phyloP scores from a whole-genome alignment of 2,329 filamentous ascomycete genomes.

The Fusarium pseudograminearum region DNA sequence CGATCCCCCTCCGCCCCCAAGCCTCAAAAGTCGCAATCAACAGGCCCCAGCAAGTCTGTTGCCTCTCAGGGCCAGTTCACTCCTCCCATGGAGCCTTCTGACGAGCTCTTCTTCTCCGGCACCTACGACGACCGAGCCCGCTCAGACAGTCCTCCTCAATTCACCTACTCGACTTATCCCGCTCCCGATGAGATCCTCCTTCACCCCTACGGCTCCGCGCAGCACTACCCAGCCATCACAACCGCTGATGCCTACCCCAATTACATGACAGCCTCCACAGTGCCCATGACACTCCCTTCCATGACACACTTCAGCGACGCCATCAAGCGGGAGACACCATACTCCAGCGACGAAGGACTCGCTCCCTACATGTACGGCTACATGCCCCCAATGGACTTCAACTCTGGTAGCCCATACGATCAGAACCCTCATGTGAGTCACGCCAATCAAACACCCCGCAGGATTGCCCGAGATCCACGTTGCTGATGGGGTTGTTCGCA shows the following conservation, averaged over 20 bases:
- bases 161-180: constrained; percentile 74
- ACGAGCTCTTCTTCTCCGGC: constrained; percentile 74
- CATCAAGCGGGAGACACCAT: constrained; percentile 72
- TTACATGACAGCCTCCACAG: constrained; percentile 65
- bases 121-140: constrained; percentile 74
- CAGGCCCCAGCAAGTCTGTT: constrained; percentile 54
- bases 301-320: constrained; percentile 73
- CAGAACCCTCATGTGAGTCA: constrained; percentile 80
- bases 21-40: constrained; percentile 48
- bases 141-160: constrained; percentile 78
- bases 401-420: constrained; percentile 71
- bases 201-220: constrained; percentile 67
- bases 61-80: constrained; percentile 68
- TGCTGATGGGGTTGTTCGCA: constrained; percentile 66
- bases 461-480: constrained; percentile 55
- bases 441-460: constrained; percentile 55
- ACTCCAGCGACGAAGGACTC: constrained; percentile 69
- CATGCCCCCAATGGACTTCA: constrained; percentile 73
- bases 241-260: constrained; percentile 65
- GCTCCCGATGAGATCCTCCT: constrained; percentile 74
- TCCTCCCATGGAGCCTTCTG: constrained; percentile 69
- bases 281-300: constrained; percentile 71
- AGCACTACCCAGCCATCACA: constrained; percentile 65
- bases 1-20: constrained; percentile 47
- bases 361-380: constrained; percentile 77